These are phyloP conservation scores for Gonium pectorale DNA, from an alignment of 139 green algal genomes.

Conservation along the genomic window DNA sequence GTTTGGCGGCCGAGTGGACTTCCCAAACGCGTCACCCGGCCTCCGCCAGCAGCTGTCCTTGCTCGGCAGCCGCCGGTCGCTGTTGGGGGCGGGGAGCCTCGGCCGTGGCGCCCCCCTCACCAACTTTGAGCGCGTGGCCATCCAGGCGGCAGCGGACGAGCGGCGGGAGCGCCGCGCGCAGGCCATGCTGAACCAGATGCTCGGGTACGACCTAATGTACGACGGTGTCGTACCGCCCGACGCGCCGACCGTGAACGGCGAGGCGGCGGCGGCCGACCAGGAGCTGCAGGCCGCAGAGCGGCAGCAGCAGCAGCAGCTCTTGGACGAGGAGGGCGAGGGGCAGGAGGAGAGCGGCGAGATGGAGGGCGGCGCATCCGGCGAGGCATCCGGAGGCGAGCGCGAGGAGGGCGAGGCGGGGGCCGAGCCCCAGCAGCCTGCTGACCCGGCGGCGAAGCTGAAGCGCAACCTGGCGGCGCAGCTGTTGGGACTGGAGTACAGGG, in stretches of 20 bases:
- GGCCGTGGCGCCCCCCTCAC: not conserved
- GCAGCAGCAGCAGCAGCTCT: no score
- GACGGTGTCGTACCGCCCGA: not conserved
- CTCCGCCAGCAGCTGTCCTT: no score
- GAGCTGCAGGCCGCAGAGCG: not conserved
- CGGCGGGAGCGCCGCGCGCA: conserved; percentile 24
- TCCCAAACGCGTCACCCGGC: no score
- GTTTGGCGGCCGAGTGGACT: no score
- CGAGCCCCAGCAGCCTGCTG: no score
- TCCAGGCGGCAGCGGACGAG: not conserved
- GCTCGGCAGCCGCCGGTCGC: not conserved
- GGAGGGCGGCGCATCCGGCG: not conserved
- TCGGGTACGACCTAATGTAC: conserved; percentile 12
- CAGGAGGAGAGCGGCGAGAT: not conserved
- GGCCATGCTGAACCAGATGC: not conserved
- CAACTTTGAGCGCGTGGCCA: not conserved
- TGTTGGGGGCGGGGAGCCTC: no score
- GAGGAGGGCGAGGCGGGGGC: no score
- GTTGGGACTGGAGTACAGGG: not conserved
- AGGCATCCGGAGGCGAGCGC: not conserved
- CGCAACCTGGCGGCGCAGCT: conserved; percentile 8
- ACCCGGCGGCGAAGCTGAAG: not conserved
- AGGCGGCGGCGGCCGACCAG: not conserved
- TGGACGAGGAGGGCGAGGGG: not conserved
- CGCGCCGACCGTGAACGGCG: no score